phyloP scores from a whole-genome alignment of 768 basidiomycete genomes.

The Leccinum subgranulosum region DNA sequence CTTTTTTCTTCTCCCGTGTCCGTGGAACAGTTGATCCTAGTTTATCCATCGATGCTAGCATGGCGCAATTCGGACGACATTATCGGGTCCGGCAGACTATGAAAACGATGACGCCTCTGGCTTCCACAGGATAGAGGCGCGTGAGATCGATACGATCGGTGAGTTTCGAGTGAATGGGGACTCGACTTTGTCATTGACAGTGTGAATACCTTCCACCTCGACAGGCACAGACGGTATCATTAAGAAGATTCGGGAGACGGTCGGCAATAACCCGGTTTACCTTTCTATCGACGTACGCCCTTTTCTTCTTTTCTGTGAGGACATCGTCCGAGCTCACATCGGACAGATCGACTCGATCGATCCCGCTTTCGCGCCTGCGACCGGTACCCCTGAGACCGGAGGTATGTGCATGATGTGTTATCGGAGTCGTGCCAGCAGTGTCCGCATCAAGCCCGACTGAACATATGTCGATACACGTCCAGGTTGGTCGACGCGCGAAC shows the following conservation, averaged over 20 bases:
- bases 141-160: conserved; percentile 83
- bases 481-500: conserved; percentile 76
- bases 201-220: not conserved
- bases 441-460: not conserved
- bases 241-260: conserved; percentile 72
- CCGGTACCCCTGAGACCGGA: conserved; percentile 82
- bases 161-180: conserved; percentile 11
- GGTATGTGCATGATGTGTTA: conserved; percentile 31
- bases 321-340: not conserved
- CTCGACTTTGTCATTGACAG: not conserved
- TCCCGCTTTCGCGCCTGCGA: conserved; percentile 79
- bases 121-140: conserved; percentile 79
- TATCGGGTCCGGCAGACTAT: conserved; percentile 76
- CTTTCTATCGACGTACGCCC: conserved; percentile 68
- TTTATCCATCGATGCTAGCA: conserved; percentile 58
- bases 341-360: conserved; percentile 73
- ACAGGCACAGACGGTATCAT: conserved; percentile 74
- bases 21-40: conserved; percentile 67
- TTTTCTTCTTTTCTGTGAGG: not conserved
- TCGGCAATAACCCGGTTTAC: conserved; percentile 73
- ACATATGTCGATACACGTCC: not conserved
- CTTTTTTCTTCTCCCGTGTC: conserved; percentile 11
- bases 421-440: too few species aligned
- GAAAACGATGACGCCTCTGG: conserved; percentile 74
- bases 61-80: conserved; percentile 82